Evolutionary conservation across 495 filamentous ascomycete species (phyloP).

Genomic region (Neurospora sp.): DNA sequence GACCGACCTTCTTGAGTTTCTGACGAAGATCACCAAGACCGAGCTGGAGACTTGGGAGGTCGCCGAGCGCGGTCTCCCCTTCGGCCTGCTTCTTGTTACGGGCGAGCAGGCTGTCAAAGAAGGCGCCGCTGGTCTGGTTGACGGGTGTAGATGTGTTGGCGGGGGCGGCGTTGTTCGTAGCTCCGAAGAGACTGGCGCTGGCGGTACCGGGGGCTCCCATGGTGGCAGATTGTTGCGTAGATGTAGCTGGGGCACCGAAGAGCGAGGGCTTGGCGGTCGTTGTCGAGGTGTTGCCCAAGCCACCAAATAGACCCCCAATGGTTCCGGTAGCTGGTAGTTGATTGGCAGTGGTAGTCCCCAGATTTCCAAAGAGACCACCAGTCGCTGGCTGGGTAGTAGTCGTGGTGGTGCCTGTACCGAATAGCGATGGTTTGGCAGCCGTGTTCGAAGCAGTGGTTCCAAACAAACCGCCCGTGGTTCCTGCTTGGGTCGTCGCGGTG

Average conservation of each 20-base stretch:
- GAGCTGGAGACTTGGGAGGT: slow-evolving; percentile 64
- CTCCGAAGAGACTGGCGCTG: slow-evolving; percentile 8
- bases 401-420: slow-evolving; percentile 5
- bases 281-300: slow-evolving; percentile 1
- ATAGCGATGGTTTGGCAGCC: slow-evolving; percentile 9
- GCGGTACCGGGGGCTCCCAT: not conserved
- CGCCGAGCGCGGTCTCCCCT: slow-evolving; percentile 42
- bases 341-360: not conserved
- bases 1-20: slow-evolving; percentile 67
- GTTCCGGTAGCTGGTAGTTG: not conserved
- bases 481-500: not conserved
- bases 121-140: slow-evolving; percentile 42
- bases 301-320: slow-evolving; percentile 2
- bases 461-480: not conserved
- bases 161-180: not conserved
- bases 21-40: slow-evolving; percentile 81
- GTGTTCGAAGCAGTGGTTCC: not conserved
- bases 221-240: slow-evolving; percentile 2
- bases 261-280: slow-evolving; percentile 11
- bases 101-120: slow-evolving; percentile 81
- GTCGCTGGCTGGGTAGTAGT: not conserved
- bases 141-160: slow-evolving; percentile 4
- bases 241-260: slow-evolving; percentile 12
- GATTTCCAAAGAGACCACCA: slow-evolving; percentile 11
- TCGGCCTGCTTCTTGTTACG: slow-evolving; percentile 57